Conservation (phyloP, 139 green algal species). For the Chlamydomonas asymmetrica region DNA sequence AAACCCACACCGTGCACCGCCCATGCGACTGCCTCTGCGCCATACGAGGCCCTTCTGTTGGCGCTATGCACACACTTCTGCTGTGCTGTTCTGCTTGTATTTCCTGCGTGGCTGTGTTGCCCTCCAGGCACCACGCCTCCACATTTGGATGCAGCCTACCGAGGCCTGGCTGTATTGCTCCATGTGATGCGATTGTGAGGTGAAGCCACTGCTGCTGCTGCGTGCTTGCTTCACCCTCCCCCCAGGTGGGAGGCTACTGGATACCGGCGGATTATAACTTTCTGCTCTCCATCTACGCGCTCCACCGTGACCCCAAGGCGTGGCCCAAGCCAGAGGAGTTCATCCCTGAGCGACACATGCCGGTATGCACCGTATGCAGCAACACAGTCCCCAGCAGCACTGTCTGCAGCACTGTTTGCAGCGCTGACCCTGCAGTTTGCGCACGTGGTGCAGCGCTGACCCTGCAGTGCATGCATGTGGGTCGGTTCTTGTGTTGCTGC, state of each 20-base stretch:
- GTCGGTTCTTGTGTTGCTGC: neutral
- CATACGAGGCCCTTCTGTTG: neutral
- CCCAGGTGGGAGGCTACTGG: neutral
- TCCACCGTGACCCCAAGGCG: neutral
- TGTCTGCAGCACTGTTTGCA: neutral
- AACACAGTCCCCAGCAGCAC: neutral
- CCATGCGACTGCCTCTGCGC: neutral
- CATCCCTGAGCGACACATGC: neutral
- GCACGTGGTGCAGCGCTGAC: neutral
- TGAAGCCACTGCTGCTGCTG: neutral
- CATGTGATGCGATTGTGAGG: neutral
- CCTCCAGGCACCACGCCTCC: neutral
- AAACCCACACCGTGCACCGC: neutral
- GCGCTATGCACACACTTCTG: neutral
- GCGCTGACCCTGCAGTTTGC: neutral
- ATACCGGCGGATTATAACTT: neutral
- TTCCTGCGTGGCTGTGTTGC: no score
- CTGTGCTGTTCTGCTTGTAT: neutral
- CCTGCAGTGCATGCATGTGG: neutral
- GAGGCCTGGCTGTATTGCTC: neutral
- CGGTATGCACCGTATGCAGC: neutral
- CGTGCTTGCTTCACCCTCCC: neutral
- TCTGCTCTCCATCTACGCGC: neutral
- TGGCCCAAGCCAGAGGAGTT: conserved; percentile 3
- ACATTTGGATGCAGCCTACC: neutral